These are phyloP conservation scores for Copromyces sp. DNA, from an alignment of 495 filamentous ascomycete species.

Conservation along the genomic window DNA sequence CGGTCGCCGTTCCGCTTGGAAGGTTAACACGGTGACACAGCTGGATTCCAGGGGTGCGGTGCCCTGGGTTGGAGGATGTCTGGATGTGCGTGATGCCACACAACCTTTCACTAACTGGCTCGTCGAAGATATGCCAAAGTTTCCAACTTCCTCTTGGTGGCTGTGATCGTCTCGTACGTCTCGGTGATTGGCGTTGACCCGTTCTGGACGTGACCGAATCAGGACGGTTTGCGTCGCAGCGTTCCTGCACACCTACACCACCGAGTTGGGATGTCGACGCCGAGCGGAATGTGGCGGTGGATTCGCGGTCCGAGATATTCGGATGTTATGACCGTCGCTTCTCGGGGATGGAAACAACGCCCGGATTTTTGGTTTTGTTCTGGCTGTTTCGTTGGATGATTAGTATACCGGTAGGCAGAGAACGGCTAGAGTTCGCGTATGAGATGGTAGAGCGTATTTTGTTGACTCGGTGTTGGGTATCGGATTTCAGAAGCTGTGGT, in stretches of 20 bases:
- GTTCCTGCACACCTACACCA: not conserved
- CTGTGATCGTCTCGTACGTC: not conserved
- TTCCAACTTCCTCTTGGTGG: not conserved
- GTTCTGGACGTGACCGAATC: not conserved
- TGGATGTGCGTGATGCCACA: not conserved
- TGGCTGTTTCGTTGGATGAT: not conserved
- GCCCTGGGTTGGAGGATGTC: not conserved
- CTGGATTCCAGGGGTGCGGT: not conserved
- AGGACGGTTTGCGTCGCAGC: not conserved
- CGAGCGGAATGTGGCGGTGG: not conserved
- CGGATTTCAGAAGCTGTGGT: not conserved
- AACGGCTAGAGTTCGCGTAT: not conserved
- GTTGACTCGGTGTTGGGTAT: not conserved
- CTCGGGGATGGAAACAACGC: not conserved
- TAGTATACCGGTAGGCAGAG: not conserved
- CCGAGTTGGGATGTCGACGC: not conserved
- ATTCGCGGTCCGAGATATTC: not conserved
- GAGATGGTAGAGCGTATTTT: not conserved
- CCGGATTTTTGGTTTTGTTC: not conserved
- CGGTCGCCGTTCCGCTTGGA: constrained; percentile 4
- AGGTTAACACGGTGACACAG: not conserved
- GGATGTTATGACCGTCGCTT: not conserved
- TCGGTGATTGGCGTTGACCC: not conserved
- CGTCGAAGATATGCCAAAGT: not conserved
- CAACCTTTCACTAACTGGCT: not conserved